Conservation (phyloP, 305 asterid genomes). For the Fraxinus nigra region DNA sequence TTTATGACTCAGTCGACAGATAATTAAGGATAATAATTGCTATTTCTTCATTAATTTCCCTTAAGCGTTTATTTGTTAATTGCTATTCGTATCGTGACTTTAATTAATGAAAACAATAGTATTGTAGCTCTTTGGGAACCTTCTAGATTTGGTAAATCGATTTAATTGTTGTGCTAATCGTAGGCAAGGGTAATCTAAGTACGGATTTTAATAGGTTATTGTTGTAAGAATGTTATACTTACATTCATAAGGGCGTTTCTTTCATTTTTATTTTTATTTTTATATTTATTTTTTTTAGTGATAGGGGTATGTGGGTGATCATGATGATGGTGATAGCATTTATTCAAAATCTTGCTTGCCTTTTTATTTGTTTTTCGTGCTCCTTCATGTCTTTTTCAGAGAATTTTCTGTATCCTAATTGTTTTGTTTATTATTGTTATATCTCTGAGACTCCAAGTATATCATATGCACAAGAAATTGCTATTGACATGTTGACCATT, state of each 20-base stretch:
- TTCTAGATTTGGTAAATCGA: constrained; percentile 32
- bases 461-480: background rate
- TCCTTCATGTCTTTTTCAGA: background rate
- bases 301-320: background rate
- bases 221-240: background rate
- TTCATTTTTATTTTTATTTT: background rate
- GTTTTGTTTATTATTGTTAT: background rate
- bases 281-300: background rate
- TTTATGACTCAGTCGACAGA: background rate
- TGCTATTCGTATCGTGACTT: constrained; percentile 26
- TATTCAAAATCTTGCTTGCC: background rate
- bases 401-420: background rate
- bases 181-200: constrained; percentile 12
- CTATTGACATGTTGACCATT: background rate
- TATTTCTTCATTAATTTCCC: background rate
- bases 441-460: background rate
- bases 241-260: background rate
- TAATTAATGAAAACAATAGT: constrained; percentile 31
- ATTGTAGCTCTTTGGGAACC: background rate
- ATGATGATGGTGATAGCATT: background rate
- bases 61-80: background rate
- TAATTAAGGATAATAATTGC: background rate
- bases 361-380: background rate
- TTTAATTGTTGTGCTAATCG: constrained; percentile 1
- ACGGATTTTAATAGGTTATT: background rate